phyloP scores from a whole-genome alignment of 2,329 filamentous ascomycete genomes.

The Botrytis pseudocinerea region DNA sequence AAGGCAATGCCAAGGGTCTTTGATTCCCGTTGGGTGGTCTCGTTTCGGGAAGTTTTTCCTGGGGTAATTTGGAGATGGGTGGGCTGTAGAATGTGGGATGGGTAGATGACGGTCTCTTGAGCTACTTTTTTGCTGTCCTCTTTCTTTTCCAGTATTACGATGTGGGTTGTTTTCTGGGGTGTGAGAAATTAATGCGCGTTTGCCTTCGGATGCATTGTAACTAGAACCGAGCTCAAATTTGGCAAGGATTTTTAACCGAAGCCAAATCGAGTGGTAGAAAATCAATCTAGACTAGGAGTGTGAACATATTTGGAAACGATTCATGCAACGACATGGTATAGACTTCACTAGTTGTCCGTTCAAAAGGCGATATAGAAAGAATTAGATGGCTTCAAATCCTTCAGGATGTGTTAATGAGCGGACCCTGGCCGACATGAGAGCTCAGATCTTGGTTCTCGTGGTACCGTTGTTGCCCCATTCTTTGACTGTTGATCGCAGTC shows the following conservation, averaged over 20 bases:
- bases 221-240: slow-evolving; percentile 16
- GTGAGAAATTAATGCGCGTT: slow-evolving; percentile 16
- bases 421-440: background rate
- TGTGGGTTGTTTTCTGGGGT: background rate
- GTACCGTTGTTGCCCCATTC: background rate
- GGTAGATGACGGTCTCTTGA: slow-evolving; percentile 14
- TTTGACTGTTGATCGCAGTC: background rate
- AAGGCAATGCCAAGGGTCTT: slow-evolving; percentile 24
- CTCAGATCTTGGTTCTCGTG: background rate
- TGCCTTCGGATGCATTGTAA: slow-evolving; percentile 15
- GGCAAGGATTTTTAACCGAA: slow-evolving; percentile 20
- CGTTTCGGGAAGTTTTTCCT: slow-evolving; percentile 20
- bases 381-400: background rate
- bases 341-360: background rate
- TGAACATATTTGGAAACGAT: background rate
- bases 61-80: slow-evolving; percentile 17
- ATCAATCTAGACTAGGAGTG: background rate
- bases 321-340: slow-evolving; percentile 16
- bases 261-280: background rate
- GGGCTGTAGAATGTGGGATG: slow-evolving; percentile 7
- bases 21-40: slow-evolving; percentile 16
- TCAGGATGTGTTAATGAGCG: background rate
- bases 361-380: background rate
- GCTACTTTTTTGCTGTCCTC: slow-evolving; percentile 1
- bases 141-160: slow-evolving; percentile 17